Evolutionary conservation across 2,329 filamentous ascomycete species (phyloP), one percentile per base, ranked within the genome.

Genomic region (Stagonosporopsis rhizophila): DNA sequence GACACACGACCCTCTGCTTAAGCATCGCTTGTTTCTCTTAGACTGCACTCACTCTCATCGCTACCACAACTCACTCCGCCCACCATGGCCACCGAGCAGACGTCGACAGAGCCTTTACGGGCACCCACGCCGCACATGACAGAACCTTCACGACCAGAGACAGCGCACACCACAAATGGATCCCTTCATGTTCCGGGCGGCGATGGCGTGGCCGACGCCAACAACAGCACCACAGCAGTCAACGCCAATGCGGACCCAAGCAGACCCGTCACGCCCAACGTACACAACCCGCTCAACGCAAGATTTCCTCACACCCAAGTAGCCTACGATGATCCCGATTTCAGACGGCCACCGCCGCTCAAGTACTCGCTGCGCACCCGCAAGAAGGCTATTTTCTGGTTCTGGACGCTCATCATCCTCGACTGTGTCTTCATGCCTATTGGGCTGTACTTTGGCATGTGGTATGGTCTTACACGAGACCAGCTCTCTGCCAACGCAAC

Each of bases 401-500:
- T 87, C 75, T 87, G 85, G 85, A 75, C 76, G 0, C 69, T 88
- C 37, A 85, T 87, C 52, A 68, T 87, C 20, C 65, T 87, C 55
- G 85, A 88, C 73, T 84, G 81, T 46, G 76, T 86, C 56, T 81
- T 77, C 53, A 83, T 86, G 73, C 85, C 85, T 17, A 78, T 87
- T 56, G 80, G 78, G 3, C 77, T 88, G 2, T 88, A 87, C 74
- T 88, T 84, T 76, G 78, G 81, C 44, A 76, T 88, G 34, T 86
- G 83, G 82, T 87, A 87, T 60, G 79, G 78, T 59, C 82, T 83
- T 9, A 74, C 78, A 58, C 58, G 71, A 25, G 71, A 73, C 23
- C 64, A 74, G 52, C 68, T 87, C 28, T 79, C 78, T 0, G 78
- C 79, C 40, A 83, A 82, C 46, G 77, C 79, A 32, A 77, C 83